phyloP scores from a whole-genome alignment of 257 asterid species.

The Gentiana dahurica region DNA sequence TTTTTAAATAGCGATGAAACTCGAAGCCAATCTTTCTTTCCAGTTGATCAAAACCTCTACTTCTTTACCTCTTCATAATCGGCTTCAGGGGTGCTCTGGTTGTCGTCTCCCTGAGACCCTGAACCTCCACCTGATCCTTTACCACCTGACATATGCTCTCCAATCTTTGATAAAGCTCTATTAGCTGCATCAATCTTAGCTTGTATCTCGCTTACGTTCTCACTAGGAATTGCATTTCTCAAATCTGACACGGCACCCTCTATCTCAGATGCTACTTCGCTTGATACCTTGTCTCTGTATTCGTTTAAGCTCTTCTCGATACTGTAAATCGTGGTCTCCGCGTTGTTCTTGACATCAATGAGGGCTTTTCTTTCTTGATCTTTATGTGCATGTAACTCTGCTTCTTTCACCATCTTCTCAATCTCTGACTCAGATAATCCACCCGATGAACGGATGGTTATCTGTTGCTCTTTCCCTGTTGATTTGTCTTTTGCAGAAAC shows the following conservation, averaged over 20 bases:
- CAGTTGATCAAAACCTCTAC: constrained; percentile 12
- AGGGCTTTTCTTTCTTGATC: constrained; percentile 56
- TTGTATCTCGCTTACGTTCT: constrained; percentile 44
- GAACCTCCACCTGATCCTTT: constrained; percentile 24
- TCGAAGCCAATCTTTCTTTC: too few species aligned
- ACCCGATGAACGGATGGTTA: constrained; percentile 53
- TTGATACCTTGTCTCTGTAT: constrained; percentile 58
- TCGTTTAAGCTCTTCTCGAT: constrained; percentile 63
- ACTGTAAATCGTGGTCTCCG: constrained; percentile 62
- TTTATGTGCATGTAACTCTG: constrained; percentile 54
- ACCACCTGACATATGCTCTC: constrained; percentile 52
- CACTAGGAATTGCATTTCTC: constrained; percentile 40
- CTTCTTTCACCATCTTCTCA: constrained; percentile 66
- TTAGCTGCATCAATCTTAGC: constrained; percentile 60
- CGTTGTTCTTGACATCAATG: constrained; percentile 49
- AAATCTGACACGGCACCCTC: constrained; percentile 50
- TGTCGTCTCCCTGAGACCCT: constrained; percentile 55
- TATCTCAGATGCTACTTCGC: constrained; percentile 50
- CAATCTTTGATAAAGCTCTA: constrained; percentile 72
- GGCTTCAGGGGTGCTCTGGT: constrained; percentile 53
- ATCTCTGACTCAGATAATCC: constrained; percentile 57
- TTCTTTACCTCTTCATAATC: constrained; percentile 83
- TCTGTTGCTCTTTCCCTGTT: constrained; percentile 60
- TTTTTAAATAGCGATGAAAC: too few species aligned
- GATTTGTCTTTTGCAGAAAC: constrained; percentile 63